Evolutionary conservation across 495 filamentous ascomycete species (phyloP), one percentile per base, ranked within the genome.

Genomic region (Lepidopterella palustris): DNA sequence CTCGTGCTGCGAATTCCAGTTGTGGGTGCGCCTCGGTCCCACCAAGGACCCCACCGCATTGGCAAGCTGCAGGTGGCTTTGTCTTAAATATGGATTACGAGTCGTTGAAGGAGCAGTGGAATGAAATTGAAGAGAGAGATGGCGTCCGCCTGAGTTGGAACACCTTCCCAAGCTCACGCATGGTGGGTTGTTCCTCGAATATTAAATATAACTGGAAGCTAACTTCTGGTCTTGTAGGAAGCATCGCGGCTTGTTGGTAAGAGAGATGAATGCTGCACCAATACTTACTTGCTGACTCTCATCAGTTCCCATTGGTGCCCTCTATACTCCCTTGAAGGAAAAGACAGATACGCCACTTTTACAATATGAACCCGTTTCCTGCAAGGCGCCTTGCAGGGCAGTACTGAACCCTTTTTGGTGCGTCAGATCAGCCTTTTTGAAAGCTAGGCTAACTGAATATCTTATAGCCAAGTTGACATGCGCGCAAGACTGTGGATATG

Each of bases 71-170:
- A n/a, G n/a, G 27, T 15, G 47, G 50, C 26, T 25, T 26, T 23
- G 28, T 23, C 68, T 50, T 40, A 55, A 83, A 69, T 55, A 88
- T 88, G 85, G 87, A 89, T 71, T 88, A 83, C 77, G 87, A 90
- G 65, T 78, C 79, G 55, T 73, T 96, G 65, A 99, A 99, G 78
- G 95, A 97, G 74, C 87, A 90, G 78, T 99, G 95, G 95, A 88
- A 88, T 67, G 91, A 95, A 73, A 84, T 95, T 58, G 95, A 99
- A 78, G 95, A 99, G 64, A 84, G 90, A 48, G 95, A 99, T 86
- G 95, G 95, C 55, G 82, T 97, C 70, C 84, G 95, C 68, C 83
- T 99, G 57, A 97, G 93, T 75, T 99, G 95, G 95, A 99, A 99
- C 72, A 95, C 95, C 35, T 97, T 99, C 74, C 95, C 95, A 58